These are phyloP conservation scores for Nemania abortiva DNA, from an alignment of 2,329 filamentous ascomycete genomes.

Conservation along the genomic window DNA sequence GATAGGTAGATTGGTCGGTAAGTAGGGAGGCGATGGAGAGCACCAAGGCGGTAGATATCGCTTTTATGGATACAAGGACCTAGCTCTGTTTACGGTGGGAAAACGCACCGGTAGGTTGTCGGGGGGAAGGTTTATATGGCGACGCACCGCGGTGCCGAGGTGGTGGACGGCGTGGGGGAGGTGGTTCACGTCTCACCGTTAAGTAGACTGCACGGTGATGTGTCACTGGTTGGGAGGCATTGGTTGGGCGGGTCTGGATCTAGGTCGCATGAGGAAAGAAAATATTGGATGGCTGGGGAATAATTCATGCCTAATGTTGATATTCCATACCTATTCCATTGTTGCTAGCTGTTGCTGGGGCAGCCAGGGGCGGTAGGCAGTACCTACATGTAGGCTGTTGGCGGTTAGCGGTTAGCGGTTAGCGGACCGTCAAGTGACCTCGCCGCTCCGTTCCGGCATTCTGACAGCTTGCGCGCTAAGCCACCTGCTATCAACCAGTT, in stretches of 20 bases:
- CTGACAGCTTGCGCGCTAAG: neutral
- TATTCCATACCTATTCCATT: constrained; percentile 26
- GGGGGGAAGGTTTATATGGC: constrained; percentile 28
- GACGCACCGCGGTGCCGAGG: neutral
- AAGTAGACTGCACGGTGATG: constrained; percentile 45
- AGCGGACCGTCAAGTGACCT: constrained; percentile 24
- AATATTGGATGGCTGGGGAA: constrained; percentile 37
- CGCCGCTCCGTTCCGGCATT: constrained; percentile 1
- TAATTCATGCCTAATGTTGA: constrained; percentile 44
- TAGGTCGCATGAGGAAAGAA: constrained; percentile 31
- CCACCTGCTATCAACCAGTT: too few relatives aligned
- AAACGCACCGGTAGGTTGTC: constrained; percentile 26
- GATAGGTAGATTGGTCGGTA: neutral
- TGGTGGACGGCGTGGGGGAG: neutral
- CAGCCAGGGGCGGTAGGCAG: constrained; percentile 38
- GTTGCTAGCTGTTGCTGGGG: constrained; percentile 47
- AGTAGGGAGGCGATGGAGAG: neutral
- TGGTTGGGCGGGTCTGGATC: constrained; percentile 40
- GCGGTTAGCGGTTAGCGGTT: neutral
- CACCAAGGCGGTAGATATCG: neutral
- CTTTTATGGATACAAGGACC: constrained; percentile 18
- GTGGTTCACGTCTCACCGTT: constrained; percentile 28
- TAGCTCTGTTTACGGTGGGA: constrained; percentile 30
- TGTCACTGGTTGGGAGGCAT: constrained; percentile 38
- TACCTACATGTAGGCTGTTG: neutral